Base-by-base conservation (phyloP, 2,329 filamentous ascomycete species). In the Gyromitra esculenta region DNA sequence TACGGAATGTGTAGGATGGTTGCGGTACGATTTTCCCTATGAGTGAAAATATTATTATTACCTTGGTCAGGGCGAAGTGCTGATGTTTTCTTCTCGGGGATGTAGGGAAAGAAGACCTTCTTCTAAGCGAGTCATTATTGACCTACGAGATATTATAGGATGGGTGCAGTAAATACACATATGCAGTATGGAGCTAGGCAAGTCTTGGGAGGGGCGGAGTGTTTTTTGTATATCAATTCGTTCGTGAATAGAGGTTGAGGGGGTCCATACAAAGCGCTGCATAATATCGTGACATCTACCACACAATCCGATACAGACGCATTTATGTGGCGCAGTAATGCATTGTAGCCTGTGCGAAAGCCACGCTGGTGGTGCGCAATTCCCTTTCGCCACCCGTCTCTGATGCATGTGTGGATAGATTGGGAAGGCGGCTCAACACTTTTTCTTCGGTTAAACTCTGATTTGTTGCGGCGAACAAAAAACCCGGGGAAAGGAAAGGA, bases 1-100 rank as follows among this genome's bases (percentile, higher is more conserved):
- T 81, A 80, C 64, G 79, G 79, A 25, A 81, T 81, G 79, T 63
- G 48, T 52, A 77, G 80, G 45, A 57, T 80, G 74, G 66, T 76
- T 35, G 48, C 65, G 37, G 79, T 80, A 77, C 35, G 78, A 35
- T 59, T 39, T 39, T 11, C 52, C 21, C 13, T 67, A 18, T n/a
- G 31, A 25, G 21, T 21, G 31, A 18, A 54, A 9, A 13, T 9
- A 54, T 31, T 31, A 54, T 62, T 72, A 13, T 43, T 37, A 52
- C n/a, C n/a, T 37, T 37, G 13, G 18, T n/a, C 48, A 41, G 5
- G 41, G 13, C 15, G 31, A 68, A 31, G 18, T 63, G 52, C 69
- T 78, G 39, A 63, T 8, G 39, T 50, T 5, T 31, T 25, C 59
- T 52, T 52, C 41, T 45, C 5, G n/a, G 9, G 11, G 56, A 8